A percentile compares a stretch with the other conserved stretches of the same genome.
Evolutionary conservation across 257 asterid genomes (phyloP).

Genomic region (Verbascum thapsus): DNA sequence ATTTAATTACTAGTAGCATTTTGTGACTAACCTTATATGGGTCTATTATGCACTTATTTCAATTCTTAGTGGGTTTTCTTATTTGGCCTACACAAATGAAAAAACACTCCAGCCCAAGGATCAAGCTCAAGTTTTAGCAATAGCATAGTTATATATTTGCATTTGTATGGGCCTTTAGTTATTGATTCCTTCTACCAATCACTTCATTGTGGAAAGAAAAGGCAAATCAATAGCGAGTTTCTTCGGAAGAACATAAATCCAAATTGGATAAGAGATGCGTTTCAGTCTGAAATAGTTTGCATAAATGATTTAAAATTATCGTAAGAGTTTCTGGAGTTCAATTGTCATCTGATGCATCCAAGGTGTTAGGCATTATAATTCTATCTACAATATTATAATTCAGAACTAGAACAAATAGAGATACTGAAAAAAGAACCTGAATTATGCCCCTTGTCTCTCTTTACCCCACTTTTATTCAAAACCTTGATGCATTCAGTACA

Average conservation of each 20-base stretch:
- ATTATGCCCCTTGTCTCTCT: background rate
- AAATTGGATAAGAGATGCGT: background rate
- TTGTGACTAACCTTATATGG: background rate
- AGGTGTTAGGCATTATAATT: conserved; percentile 9
- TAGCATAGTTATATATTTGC: background rate
- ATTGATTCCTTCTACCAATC: too few relatives aligned
- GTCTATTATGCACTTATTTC: background rate
- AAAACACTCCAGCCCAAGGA: background rate
- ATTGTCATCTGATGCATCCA: background rate
- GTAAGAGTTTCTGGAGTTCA: background rate
- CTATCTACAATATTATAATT: background rate
- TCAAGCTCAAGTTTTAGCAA: background rate
- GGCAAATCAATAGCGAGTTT: background rate
- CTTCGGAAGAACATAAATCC: background rate
- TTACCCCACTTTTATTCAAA: background rate
- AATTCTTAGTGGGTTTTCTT: background rate
- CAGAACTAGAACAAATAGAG: background rate
- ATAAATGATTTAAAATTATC: background rate
- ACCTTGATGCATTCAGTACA: background rate
- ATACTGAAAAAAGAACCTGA: background rate
- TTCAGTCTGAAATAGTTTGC: conserved; percentile 11
- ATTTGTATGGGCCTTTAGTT: background rate
- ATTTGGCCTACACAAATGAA: background rate
- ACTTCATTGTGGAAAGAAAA: too few relatives aligned
- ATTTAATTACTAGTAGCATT: background rate